phyloP scores from a whole-genome alignment of 257 asterid genomes.

The Apocynum venetum region DNA sequence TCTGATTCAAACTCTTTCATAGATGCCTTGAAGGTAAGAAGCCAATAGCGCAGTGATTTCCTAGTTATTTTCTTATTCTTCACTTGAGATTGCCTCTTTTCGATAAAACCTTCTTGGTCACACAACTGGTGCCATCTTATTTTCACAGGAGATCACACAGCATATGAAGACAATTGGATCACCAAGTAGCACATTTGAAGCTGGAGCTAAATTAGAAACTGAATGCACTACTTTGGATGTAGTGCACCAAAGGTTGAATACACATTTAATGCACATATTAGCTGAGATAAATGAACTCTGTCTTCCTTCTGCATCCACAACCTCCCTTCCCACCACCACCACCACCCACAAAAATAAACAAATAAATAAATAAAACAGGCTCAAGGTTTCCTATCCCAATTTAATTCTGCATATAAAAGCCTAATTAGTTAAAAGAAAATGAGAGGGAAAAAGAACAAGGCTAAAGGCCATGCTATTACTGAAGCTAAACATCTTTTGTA shows the following conservation, averaged over 20 bases:
- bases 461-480: neutral
- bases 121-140: neutral
- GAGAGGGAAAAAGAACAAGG: neutral
- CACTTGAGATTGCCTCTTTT: neutral
- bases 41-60: neutral
- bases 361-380: neutral
- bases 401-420: too few relatives aligned
- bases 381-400: neutral
- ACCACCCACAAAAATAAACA: too few relatives aligned
- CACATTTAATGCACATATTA: neutral
- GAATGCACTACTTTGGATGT: neutral
- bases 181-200: slow-evolving; percentile 1
- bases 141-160: slow-evolving; percentile 13
- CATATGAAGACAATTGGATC: neutral
- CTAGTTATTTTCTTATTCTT: neutral
- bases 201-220: neutral
- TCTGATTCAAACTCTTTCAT: slow-evolving; percentile 12
- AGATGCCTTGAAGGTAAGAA: slow-evolving; percentile 5
- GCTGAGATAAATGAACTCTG: neutral
- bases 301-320: neutral
- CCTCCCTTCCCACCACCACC: neutral
- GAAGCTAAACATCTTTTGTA: neutral
- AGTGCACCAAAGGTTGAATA: slow-evolving; percentile 5
- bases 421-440: too few relatives aligned
- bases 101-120: neutral